Evolutionary conservation across 139 green algal species (phyloP), one percentile per base, ranked within the genome.

Genomic region (Chlorella sp.): DNA sequence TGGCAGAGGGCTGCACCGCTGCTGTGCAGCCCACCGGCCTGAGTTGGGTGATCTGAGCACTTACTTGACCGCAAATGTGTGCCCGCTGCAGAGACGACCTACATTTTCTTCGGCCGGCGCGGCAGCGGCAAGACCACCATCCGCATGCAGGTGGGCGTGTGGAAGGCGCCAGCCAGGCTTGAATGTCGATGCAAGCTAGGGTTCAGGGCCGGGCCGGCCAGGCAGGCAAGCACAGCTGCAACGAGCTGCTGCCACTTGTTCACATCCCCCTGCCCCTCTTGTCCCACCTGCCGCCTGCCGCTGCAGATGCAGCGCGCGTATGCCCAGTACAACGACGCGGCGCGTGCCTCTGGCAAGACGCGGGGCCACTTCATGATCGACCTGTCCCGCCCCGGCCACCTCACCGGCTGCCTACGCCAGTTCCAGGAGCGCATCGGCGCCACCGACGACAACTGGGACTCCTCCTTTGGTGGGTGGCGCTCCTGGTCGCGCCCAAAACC

Each of bases 121-220:
- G 92, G 95, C 21, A 90, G 76, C 47, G 95, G 95, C 78, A 98
- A 98, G 84, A 98, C 95, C 51, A 98, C 95, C 30, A 97, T 98
- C 62, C 85, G 95, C n/a, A 81, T 95, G 87, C 91, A 94, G 91
- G 94, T 96, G 84, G 85, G 95, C 38, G 6, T 60, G 51, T 60
- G 51, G n/a, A n/a, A n/a, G n/a, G n/a, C n/a, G n/a, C n/a, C n/a
- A n/a, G n/a, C n/a, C n/a, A n/a, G n/a, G n/a, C n/a, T n/a, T n/a
- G n/a, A n/a, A n/a, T n/a, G n/a, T n/a, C n/a, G n/a, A n/a, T n/a
- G n/a, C n/a, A 20, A 60, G 51, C 51, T 60, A 60, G 51, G 51
- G 51, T 21, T 60, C 2, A 15, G 44, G 44, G 44, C 7, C 44
- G 44, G 44, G 11, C 44, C 11, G 7, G 44, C 11, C 44, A 55